Percentiles rank a stretch among this genome's conserved stretches.
Conservation (phyloP, 805 yeast species). For the Metschnikowia peoriensis region DNA sequence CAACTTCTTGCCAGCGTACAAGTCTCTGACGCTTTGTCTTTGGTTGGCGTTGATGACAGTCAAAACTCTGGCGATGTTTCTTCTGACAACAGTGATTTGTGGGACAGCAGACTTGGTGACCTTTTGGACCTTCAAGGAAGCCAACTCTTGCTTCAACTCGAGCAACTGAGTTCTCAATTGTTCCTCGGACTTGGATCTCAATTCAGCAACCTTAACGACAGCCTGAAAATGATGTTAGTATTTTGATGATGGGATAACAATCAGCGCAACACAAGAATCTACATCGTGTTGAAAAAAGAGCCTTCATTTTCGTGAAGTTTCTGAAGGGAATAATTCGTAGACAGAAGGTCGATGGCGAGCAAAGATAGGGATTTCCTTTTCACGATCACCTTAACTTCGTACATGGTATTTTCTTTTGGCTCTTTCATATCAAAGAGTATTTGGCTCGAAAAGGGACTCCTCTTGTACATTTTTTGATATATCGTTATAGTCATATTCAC, state of each 20-base stretch:
- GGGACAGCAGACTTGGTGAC: slow-evolving; percentile 89
- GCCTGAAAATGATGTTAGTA: slow-evolving; percentile 49
- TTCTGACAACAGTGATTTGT: slow-evolving; percentile 96
- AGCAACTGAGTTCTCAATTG: slow-evolving; percentile 92
- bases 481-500: too few relatives aligned
- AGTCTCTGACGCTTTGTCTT: slow-evolving; percentile 91
- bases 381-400: too few relatives aligned
- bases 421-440: too few relatives aligned
- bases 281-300: background rate
- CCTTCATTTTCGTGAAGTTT: too few relatives aligned
- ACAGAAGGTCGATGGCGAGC: too few relatives aligned
- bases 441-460: too few relatives aligned
- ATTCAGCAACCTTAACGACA: slow-evolving; percentile 92
- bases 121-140: slow-evolving; percentile 94
- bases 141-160: slow-evolving; percentile 95
- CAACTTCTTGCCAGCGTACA: slow-evolving; percentile 93
- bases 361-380: too few relatives aligned
- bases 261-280: background rate
- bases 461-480: too few relatives aligned
- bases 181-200: slow-evolving; percentile 95
- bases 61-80: slow-evolving; percentile 97
- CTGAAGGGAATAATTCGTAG: too few relatives aligned
- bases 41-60: slow-evolving; percentile 96
- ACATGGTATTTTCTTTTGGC: too few relatives aligned
- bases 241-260: background rate